A percentile compares a stretch with the other conserved stretches of the same genome.
Conservation (phyloP, 1,284 basidiomycete species). For the Fomitopsis palustris region DNA sequence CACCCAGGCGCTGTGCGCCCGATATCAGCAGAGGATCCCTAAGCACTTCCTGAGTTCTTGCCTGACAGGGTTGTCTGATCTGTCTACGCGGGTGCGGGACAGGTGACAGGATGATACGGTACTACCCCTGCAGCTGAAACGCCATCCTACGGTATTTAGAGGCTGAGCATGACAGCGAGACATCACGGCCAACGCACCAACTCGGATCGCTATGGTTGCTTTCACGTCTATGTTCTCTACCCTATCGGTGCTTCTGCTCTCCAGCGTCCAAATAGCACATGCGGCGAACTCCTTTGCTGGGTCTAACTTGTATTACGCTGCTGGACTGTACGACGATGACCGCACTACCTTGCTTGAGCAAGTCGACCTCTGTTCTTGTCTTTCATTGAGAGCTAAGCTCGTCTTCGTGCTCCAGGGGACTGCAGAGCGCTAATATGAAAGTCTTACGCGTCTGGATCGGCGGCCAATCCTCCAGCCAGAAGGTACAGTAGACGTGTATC, state of each 20-base stretch:
- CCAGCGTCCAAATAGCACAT: background rate
- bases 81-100: background rate
- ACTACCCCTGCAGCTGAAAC: background rate
- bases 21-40: background rate
- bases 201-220: background rate
- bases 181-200: background rate
- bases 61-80: background rate
- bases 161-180: background rate
- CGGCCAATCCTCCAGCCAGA: constrained; percentile 26
- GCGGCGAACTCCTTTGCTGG: constrained; percentile 31
- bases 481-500: constrained; percentile 8
- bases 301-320: constrained; percentile 32
- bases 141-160: background rate
- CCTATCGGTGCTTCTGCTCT: background rate
- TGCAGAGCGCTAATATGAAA: constrained; percentile 30
- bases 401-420: constrained; percentile 16
- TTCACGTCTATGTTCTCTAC: background rate
- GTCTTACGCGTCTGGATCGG: constrained; percentile 33
- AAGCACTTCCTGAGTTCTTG: background rate
- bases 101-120: background rate
- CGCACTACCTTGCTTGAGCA: constrained; percentile 26
- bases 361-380: constrained; percentile 1
- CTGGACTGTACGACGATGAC: constrained; percentile 22
- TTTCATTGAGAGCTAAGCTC: background rate
- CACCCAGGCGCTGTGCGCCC: no score